These are phyloP conservation scores for Trichoderma oligosporum DNA, from an alignment of 2,329 filamentous ascomycete species.

Conservation along the genomic window DNA sequence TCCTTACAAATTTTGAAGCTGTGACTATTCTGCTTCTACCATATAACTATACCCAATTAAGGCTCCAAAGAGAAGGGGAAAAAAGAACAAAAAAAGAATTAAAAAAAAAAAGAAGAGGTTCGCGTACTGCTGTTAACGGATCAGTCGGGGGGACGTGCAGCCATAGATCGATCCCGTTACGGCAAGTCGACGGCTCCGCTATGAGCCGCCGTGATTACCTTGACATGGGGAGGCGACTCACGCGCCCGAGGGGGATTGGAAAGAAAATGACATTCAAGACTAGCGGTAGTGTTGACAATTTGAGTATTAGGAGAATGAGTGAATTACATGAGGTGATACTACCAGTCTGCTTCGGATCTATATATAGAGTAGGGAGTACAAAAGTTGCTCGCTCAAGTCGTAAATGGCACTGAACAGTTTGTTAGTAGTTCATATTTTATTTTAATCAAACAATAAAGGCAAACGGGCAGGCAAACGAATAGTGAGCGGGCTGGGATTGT, in stretches of 20 bases:
- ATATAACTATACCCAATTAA: too few species aligned
- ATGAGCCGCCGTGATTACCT: conserved; percentile 16
- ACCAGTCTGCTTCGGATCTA: too few species aligned
- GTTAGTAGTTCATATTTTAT: too few species aligned
- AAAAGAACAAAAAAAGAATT: neutral
- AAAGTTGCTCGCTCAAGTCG: too few species aligned
- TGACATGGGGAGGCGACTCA: conserved; percentile 12
- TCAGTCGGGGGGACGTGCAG: conserved; percentile 8
- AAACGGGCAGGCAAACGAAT: neutral
- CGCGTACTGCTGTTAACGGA: neutral
- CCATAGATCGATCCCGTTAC: conserved; percentile 18
- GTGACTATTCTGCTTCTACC: too few species aligned
- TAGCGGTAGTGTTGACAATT: neutral
- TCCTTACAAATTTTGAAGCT: neutral
- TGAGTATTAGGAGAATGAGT: neutral
- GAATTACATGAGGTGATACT: neutral
- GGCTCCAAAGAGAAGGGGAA: neutral
- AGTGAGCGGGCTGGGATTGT: neutral
- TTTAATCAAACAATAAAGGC: neutral
- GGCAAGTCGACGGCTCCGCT: conserved; percentile 18
- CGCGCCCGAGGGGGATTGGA: conserved; percentile 6
- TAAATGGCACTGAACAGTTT: too few species aligned
- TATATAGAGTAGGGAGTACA: too few species aligned
- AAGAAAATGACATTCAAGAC: conserved; percentile 6
- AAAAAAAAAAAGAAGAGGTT: neutral